Evolutionary conservation across 768 basidiomycete genomes (phyloP), one percentile per base, ranked within the genome.

Genomic region (Lactarius evosmus): DNA sequence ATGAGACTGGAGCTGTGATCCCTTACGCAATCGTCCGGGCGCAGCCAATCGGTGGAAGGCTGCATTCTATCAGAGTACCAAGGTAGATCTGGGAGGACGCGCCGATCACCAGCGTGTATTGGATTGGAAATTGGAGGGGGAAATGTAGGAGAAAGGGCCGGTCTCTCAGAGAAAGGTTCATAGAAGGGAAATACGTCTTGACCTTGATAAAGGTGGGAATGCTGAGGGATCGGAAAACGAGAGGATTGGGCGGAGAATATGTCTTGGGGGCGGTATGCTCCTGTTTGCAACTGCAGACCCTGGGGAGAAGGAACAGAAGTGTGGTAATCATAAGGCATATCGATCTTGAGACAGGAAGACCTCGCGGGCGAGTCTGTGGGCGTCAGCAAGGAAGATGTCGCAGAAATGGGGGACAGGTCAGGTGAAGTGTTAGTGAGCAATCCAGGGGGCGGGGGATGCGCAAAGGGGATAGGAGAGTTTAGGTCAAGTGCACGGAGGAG

Each of bases 401-500:
- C 86, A 33, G 89, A 90, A 40, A 84, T 83, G 16, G 88, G 89
- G 49, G 88, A 90, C 63, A 89, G 80, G 69, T 90, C 88, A 0
- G 88, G 87, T 50, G 86, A 70, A 2, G 78, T 73, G 44, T 84
- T 80, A 62, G 79, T 71, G 56, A 73, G 79, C 62, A 84, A 69
- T 60, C 74, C 68, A 72, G 61, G 78, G 46, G 78, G 66, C 30
- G 82, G 79, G 66, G 78, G 73, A 14, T 80, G 80, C 50, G 75
- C 70, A 53, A 66, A 63, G 34, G 75, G 72, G 64, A 79, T 82
- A 16, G 91, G 91, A 33, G 91, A 92, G 71, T 86, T 87, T 69
- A 93, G 84, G 71, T 92, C 87, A 55, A 93, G 78, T 16, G 88
- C 85, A 44, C 91, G 86, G 60, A 93, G 78, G 51, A 93, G 81